Evolutionary conservation across 1,139 yeast species (phyloP).

Genomic region (Geotrichum carabidarum): DNA sequence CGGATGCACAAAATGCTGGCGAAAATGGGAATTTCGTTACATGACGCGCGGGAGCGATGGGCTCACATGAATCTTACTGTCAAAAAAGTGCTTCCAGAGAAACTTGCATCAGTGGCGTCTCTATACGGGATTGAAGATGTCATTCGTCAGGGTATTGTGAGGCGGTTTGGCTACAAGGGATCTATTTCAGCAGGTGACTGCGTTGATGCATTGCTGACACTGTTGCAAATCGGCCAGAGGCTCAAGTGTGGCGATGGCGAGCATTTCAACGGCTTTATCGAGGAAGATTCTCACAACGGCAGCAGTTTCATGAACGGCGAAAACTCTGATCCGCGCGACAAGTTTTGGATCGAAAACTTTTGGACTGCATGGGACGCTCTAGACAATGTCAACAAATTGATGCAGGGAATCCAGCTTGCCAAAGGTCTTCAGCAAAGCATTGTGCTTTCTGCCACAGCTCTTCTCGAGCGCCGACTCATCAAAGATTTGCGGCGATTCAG

Average conservation of each 20-base stretch:
- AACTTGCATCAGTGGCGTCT: conserved; percentile 66
- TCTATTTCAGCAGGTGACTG: conserved; percentile 88
- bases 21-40: conserved; percentile 88
- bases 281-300: conserved; percentile 13
- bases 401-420: conserved; percentile 73
- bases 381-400: conserved; percentile 55
- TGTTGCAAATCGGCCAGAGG: conserved; percentile 52
- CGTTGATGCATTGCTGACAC: conserved; percentile 80
- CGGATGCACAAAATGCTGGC: conserved; percentile 88
- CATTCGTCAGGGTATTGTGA: conserved; percentile 76
- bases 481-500: conserved; percentile 78
- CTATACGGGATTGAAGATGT: conserved; percentile 79
- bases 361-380: conserved; percentile 97
- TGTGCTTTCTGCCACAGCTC: conserved; percentile 81
- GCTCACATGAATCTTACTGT: conserved; percentile 77
- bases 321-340: conserved; percentile 46
- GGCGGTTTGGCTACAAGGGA: conserved; percentile 84
- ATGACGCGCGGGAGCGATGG: conserved; percentile 89
- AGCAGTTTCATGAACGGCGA: conserved; percentile 23
- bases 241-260: conserved; percentile 19
- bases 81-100: conserved; percentile 65
- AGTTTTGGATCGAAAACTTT: conserved; percentile 79
- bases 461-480: conserved; percentile 74
- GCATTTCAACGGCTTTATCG: conserved; percentile 1
- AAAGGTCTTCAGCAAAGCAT: conserved; percentile 77